phyloP scores from a whole-genome alignment of 352 stramenopile genomes.

The Phytophthora podocarpi region DNA sequence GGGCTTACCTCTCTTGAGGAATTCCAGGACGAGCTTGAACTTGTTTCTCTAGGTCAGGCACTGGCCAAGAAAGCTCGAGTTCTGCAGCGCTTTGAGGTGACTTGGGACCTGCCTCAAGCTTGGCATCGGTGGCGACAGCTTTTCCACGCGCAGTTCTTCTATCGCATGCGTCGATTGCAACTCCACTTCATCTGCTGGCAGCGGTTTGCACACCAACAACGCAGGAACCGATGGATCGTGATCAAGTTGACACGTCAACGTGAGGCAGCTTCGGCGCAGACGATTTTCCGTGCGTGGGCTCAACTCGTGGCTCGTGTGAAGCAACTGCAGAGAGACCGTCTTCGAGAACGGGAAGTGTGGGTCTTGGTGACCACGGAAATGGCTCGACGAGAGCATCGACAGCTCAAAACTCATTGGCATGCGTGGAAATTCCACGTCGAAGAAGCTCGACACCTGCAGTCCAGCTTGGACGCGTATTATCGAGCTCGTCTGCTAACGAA shows the following conservation, averaged over 20 bases:
- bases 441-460: slow-evolving; percentile 46
- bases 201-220: slow-evolving; percentile 17
- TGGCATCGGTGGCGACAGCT: slow-evolving; percentile 65
- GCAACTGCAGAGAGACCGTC: slow-evolving; percentile 47
- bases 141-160: slow-evolving; percentile 70
- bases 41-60: slow-evolving; percentile 22
- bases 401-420: slow-evolving; percentile 48
- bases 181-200: slow-evolving; percentile 42
- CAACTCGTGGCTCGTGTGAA: slow-evolving; percentile 48
- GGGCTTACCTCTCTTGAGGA: neutral
- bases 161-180: slow-evolving; percentile 49
- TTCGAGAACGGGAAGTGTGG: slow-evolving; percentile 61
- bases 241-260: slow-evolving; percentile 16
- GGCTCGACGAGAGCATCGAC: slow-evolving; percentile 42
- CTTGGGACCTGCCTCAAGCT: slow-evolving; percentile 41
- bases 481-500: slow-evolving; percentile 61
- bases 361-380: slow-evolving; percentile 65
- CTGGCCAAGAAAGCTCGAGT: slow-evolving; percentile 47
- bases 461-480: slow-evolving; percentile 53
- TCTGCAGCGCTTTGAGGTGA: slow-evolving; percentile 55
- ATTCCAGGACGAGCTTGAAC: neutral
- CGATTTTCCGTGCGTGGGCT: slow-evolving; percentile 44
- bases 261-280: neutral
- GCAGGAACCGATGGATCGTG: slow-evolving; percentile 24
- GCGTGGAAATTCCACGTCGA: slow-evolving; percentile 48